Conservation (phyloP, 441 rosid genomes). For the Pelargonium australe region DNA sequence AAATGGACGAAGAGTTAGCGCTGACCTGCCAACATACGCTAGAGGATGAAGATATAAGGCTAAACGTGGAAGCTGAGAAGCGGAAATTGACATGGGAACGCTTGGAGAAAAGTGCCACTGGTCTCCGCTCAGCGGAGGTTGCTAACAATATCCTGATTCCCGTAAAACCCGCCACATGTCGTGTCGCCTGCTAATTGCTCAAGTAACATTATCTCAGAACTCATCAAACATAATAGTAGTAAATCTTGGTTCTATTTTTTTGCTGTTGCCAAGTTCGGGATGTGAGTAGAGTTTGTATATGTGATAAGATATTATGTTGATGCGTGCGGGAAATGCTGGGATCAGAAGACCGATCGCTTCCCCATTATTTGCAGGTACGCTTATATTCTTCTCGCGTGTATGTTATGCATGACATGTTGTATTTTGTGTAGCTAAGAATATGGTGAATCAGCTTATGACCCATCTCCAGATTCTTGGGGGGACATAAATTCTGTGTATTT, state of each 20-base stretch:
- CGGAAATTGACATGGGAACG: constrained; percentile 54
- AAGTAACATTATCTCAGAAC: constrained; percentile 10
- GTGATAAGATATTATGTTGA: constrained; percentile 30
- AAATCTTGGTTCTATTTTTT: constrained; percentile 14
- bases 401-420: constrained; percentile 24
- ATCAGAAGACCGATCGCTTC: constrained; percentile 16
- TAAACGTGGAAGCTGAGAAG: constrained; percentile 40
- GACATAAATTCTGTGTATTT: not conserved
- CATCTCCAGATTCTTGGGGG: not conserved
- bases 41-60: constrained; percentile 46
- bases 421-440: constrained; percentile 13
- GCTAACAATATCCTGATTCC: constrained; percentile 28
- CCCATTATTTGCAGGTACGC: constrained; percentile 21
- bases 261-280: constrained; percentile 20
- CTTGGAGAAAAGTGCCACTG: constrained; percentile 43
- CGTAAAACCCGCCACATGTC: constrained; percentile 30
- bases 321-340: constrained; percentile 11
- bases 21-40: constrained; percentile 42
- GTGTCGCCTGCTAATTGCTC: constrained; percentile 42
- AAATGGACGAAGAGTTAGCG: constrained; percentile 61
- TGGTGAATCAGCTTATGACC: not conserved
- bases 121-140: constrained; percentile 23
- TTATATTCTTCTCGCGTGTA: constrained; percentile 5
- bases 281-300: constrained; percentile 26
- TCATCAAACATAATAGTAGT: constrained; percentile 7